Base-by-base conservation (phyloP, 805 yeast species). In the Yamadazyma laniorum region DNA sequence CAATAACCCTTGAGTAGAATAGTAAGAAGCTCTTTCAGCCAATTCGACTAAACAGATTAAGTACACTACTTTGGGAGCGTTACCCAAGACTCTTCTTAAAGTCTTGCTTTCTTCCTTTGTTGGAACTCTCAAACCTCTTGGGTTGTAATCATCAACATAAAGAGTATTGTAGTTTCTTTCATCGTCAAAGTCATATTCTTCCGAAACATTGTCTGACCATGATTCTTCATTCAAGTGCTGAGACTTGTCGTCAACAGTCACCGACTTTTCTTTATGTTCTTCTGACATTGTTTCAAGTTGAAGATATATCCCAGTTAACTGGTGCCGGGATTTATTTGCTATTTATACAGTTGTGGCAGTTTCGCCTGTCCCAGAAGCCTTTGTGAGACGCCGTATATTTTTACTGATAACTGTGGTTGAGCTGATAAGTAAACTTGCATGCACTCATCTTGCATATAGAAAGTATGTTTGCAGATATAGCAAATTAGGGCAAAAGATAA, bases 11-110 rank as follows among this genome's bases (percentile, higher is more conserved):
- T 60, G 50, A 7, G 65, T 63, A 17, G 79, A 75, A 46, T 71
- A 75, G 50, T 74, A 75, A 5, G 79, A 72, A 37, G 75, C 79
- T 59, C 80, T 65, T 55, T 75, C 80, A 14, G 79, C 76, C 47
- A 75, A 70, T 48, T 75, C 80, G 29, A 67, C 52, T 58, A 66
- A 50, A 59, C 59, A 78, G 41, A 80, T 71, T 37, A 78, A 59
- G 59, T 77, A 78, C 26, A 73, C 59, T 21, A 68, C 64, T 39
- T 61, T 62, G 11, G 79, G 74, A 35, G 79, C 74, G 21, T 63
- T 53, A 25, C 80, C 83, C 15, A 67, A 52, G 8, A 67, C 50
- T 42, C 63, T 59, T 48, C 68, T 54, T 22, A 64, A 53, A 16
- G 56, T 43, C 4, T 19, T 30, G 2, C 48, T 26, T 37, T 64